Base-by-base conservation (phyloP, 495 filamentous ascomycete genomes). In the Geopyxis carbonaria region DNA sequence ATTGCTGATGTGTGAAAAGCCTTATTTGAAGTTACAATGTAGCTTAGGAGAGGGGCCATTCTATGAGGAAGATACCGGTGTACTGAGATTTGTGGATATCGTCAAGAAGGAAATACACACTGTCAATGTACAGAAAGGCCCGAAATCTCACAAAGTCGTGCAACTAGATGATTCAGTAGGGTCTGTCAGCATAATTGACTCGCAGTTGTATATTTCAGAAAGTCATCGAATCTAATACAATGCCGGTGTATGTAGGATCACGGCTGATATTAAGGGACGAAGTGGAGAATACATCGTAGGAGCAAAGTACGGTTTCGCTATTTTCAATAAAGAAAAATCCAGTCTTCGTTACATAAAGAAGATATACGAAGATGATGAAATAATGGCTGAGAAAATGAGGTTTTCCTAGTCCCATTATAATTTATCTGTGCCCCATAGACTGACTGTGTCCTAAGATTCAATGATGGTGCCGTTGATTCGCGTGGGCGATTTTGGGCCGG, bases 61-160 rank as follows among this genome's bases (percentile, higher is more conserved):
- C 62, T 80, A 78, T 59, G 80, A 89, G 51, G 55, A 64, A 20
- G 58, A 59, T 16, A 74, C 67, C 28, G 68, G 83, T 47, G 71
- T 70, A 43, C 70, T 93, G 27, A 80, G 86, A 45, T 93, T 89
- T 58, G 73, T 93, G 43, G 86, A 95, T 61, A 89, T 93, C 59
- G 80, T 75, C 59, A 70, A 80, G 44, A 66, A 78, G 54, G 72
- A 75, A 45, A 55, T 92, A 28, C 84, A 91, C 61, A 62, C 63
- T 22, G 64, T 93, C 42, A 69, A 82, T 51, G 62, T 89, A n/a
- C 60, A 55, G 23, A 58, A 69, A 41, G 78, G 75, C 3, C 69
- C 75, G 15, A 60, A 59, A 10, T 76, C 78, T 28, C 63, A 86
- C 51, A 69, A 63, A 40, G 69, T 72, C 11, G 50, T 80, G 34